Evolutionary conservation across 768 basidiomycete genomes (phyloP), one percentile per base, ranked within the genome.

Genomic region (Amanita jacksonii): DNA sequence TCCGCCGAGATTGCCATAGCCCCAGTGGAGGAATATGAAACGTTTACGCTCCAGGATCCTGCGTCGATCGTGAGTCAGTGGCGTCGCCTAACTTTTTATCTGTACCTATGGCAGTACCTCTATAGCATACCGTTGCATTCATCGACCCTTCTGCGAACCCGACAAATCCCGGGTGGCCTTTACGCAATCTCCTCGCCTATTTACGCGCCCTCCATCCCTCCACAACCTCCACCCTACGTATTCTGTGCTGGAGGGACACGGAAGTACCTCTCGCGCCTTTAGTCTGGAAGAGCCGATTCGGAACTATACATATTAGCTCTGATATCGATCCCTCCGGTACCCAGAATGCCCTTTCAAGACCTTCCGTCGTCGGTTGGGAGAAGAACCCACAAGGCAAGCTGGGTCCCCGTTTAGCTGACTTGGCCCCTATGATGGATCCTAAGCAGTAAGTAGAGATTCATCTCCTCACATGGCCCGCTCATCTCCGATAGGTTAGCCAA

Each of bases 401-500:
- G 3, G 86, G 78, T 1, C 87, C 93, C 16, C 74, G 89, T 12
- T 54, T 91, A 43, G 92, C 93, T 0, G 92, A 98, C 63, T 62
- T 99, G 13, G 92, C 85, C 7, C 85, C 92, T 0, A 87, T 92
- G 81, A 96, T 98, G 92, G 93, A 97, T 60, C 96, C 94, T 0
- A 66, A 72, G 3, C 72, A 79, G 89, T 86, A 53, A 18, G 43
- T 46, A 2, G 3, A 7, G 24, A n/a, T 20, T 40, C 15, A 13
- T n/a, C 12, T n/a, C 3, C 7, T 30, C 20, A 7, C n/a, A 2
- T 9, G 18, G n/a, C 4, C 39, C 22, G 36, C 36, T 18, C 36
- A 8, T 24, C n/a, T 10, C 25, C 15, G 3, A 16, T 50, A 91
- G 91, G 52, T 74, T 98, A 4, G 93, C 94, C 1, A 81, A 88